These are phyloP conservation scores for Ophiostoma sp. DNA, from an alignment of 2,329 filamentous ascomycete genomes.

Conservation along the genomic window DNA sequence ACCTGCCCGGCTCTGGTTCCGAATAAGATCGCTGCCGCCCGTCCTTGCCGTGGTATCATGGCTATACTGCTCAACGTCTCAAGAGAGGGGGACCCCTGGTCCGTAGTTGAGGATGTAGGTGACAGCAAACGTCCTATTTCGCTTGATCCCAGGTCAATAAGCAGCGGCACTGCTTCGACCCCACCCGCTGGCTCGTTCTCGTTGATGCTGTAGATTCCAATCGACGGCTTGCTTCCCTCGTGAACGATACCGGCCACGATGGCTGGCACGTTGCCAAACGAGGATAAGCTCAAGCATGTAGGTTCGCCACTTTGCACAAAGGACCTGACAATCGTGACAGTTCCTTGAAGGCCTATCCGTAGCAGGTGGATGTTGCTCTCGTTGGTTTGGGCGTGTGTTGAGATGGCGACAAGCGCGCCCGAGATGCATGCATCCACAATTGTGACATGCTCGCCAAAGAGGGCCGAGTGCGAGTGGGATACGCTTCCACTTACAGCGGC, in stretches of 20 bases:
- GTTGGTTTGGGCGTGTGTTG: constrained; percentile 39
- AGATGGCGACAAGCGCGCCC: constrained; percentile 40
- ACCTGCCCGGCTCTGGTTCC: constrained; percentile 52
- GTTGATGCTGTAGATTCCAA: constrained; percentile 33
- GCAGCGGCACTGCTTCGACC: neutral
- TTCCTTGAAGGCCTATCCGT: constrained; percentile 30
- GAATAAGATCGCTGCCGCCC: constrained; percentile 34
- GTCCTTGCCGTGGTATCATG: constrained; percentile 25
- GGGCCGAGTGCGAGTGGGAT: constrained; percentile 12
- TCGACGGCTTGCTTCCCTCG: constrained; percentile 32
- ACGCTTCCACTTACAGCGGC: constrained; percentile 32
- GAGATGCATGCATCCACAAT: constrained; percentile 43
- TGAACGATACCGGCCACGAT: constrained; percentile 37
- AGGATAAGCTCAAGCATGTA: constrained; percentile 43
- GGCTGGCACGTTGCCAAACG: constrained; percentile 29
- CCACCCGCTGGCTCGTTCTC: neutral
- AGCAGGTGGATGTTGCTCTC: constrained; percentile 36
- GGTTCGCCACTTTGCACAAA: constrained; percentile 44
- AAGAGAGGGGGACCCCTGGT: constrained; percentile 17
- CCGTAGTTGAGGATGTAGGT: neutral
- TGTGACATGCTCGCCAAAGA: constrained; percentile 17
- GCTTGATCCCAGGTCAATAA: neutral
- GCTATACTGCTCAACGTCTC: constrained; percentile 47
- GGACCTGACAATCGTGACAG: constrained; percentile 31
- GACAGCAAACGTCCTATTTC: neutral